Evolutionary conservation across 441 rosid species (phyloP).

Genomic region (Pelargonium myrrhifolium): DNA sequence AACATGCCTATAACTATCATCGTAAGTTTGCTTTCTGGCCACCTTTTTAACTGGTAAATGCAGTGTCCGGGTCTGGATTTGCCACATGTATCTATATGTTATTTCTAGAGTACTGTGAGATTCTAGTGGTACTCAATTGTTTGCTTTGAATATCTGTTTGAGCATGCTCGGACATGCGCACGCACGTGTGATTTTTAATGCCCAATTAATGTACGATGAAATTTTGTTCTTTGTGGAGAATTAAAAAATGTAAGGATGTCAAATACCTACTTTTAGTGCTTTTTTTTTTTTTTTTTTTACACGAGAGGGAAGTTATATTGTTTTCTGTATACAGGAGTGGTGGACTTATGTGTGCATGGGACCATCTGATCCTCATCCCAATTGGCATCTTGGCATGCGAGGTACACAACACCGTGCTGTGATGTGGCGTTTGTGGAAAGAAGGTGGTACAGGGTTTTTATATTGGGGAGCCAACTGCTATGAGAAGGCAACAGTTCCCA

Average conservation of each 20-base stretch:
- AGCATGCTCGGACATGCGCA: too few relatives aligned
- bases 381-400: constrained; percentile 96
- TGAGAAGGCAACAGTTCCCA: constrained; percentile 79
- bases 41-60: too few relatives aligned
- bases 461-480: constrained; percentile 99
- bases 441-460: constrained; percentile 89
- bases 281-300: neutral
- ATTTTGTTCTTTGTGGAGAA: too few relatives aligned
- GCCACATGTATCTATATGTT: too few relatives aligned
- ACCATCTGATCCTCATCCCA: constrained; percentile 95
- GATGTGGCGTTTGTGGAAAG: constrained; percentile 99
- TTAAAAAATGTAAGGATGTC: neutral
- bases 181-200: too few relatives aligned
- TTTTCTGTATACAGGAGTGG: constrained; percentile 59
- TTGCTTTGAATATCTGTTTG: too few relatives aligned
- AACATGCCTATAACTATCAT: too few relatives aligned
- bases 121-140: too few relatives aligned
- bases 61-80: too few relatives aligned
- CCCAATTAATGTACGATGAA: too few relatives aligned
- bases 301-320: constrained; percentile 11
- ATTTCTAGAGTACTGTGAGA: too few relatives aligned
- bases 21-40: too few relatives aligned
- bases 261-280: neutral
- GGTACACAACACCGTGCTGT: constrained; percentile 97
- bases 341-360: constrained; percentile 98